Evolutionary conservation across 163 green algal genomes (phyloP), one percentile per base, ranked within the genome.

Genomic region (Scenedesmus sp.): DNA sequence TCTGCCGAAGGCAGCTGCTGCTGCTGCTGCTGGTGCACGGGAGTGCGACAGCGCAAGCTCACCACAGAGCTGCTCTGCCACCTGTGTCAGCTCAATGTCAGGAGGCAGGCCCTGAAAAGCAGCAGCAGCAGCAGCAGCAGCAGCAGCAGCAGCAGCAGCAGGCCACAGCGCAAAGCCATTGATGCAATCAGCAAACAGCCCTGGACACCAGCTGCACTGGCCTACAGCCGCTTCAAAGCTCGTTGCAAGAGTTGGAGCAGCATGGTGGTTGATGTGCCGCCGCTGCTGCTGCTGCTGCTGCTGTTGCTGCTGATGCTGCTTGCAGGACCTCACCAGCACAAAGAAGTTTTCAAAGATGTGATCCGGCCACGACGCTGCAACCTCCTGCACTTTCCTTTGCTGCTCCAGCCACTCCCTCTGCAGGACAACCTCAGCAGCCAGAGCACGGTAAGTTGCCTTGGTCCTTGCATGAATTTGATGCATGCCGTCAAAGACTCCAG

Each of bases 271-370:
- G 40, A 18, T 30, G n/a, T 22, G 24, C 7, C 40, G 65, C 30
- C 9, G 22, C 35, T 33, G 26, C 22, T 2, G 30, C 26, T 76
- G 65, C 40, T 76, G 65, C 85, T 56, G 0, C 42, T 80, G 43
- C 84, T 24, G 15, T 44, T 51, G 26, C 81, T 87, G 12, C 72
- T 42, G 65, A 70, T 90, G 37, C 91, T 89, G 80, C 26, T 86
- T 70, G 79, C 26, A 2, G 24, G 35, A 51, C 59, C 94, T 70
- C 65, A 96, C 94, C 85, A 95, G 85, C 51, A 97, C 87, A 51
- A 94, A 90, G 70, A 97, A 96, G 53, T 93, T 92, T 73, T 97
- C 95, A 72, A 94, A 95, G 22, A 95, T 82, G 81, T 95, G 92
- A 24, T 93, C 83, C 7, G 94, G 94, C 94, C 94, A 96, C 0